Conservation (phyloP, 1,139 yeast genomes). For the Hyphopichia pseudoburtonii region DNA sequence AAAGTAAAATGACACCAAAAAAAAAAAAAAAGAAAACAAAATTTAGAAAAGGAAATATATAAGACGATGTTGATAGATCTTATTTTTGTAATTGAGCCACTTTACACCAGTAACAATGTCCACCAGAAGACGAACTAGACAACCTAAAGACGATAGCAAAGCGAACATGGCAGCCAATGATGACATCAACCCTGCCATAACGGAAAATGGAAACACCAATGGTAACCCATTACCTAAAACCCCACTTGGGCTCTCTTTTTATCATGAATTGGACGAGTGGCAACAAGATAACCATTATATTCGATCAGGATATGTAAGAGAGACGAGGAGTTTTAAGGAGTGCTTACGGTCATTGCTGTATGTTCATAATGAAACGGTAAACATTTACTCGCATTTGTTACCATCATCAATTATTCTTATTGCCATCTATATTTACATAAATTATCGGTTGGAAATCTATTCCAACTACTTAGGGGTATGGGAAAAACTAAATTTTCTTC, state of each 20-base stretch:
- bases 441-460: conserved; percentile 36
- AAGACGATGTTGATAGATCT: no score
- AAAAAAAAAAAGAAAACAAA: no score
- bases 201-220: no score
- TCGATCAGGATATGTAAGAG: conserved; percentile 70
- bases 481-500: conserved; percentile 39
- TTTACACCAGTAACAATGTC: not conserved
- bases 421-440: conserved; percentile 22
- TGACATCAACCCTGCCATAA: no score
- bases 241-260: conserved; percentile 19
- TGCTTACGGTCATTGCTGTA: conserved; percentile 61
- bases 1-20: no score
- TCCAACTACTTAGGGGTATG: conserved; percentile 40
- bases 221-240: not conserved
- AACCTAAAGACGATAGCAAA: not conserved
- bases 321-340: conserved; percentile 52
- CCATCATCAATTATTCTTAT: conserved; percentile 51
- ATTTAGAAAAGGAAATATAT: no score
- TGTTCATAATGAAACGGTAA: conserved; percentile 83
- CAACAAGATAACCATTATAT: conserved; percentile 84
- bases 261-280: conserved; percentile 68
- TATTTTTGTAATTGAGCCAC: not conserved
- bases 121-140: not conserved
- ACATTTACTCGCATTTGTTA: conserved; percentile 76
- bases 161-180: no score